Base-by-base conservation (phyloP, 169 alveolate genomes). In the Theileria annulata region DNA sequence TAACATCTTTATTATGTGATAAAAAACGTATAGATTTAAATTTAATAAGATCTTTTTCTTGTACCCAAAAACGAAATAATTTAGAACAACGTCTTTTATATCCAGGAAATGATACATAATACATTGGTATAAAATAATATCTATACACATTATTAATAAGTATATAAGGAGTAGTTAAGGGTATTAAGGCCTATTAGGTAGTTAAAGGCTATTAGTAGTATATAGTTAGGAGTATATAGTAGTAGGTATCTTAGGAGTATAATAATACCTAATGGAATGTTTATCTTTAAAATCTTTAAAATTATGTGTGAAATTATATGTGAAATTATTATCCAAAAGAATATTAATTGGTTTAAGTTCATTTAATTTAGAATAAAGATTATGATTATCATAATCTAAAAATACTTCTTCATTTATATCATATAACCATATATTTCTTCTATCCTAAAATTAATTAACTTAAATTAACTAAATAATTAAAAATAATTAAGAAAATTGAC, bases 11-110 rank as follows among this genome's bases (percentile, higher is more conserved):
- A 12, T 5, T 56, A 23, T n/a, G n/a, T n/a, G 66, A 2, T 8
- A 42, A 1, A 3, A 15, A 58, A 19, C n/a, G 74, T 33, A 83
- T 79, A 9, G 79, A 15, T 15, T 77, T 58, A 63, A 37, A 77
- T 63, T 75, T 75, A 49, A 83, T 83, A n/a, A 83, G 75, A 60
- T 83, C 90, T 76, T 76, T 76, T 70, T 83, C 90, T 72, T 83
- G 75, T 13, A 83, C 90, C 90, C 90, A 83, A 77, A 83, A 83
- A 51, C 90, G 59, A 58, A 76, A 83, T n/a, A 71, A 17, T 30
- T 71, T 83, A 5, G 90, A 73, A 63, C 90, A 83, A 3, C 58
- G n/a, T 33, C 69, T 67, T 56, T 76, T 83, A 82, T 83, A 83
- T 1, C 90, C 90, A 25, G 90, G 90, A 62, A 83, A 83, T 9